phyloP scores from a whole-genome alignment of 2,329 filamentous ascomycete species.

The Calonectria pteridis region DNA sequence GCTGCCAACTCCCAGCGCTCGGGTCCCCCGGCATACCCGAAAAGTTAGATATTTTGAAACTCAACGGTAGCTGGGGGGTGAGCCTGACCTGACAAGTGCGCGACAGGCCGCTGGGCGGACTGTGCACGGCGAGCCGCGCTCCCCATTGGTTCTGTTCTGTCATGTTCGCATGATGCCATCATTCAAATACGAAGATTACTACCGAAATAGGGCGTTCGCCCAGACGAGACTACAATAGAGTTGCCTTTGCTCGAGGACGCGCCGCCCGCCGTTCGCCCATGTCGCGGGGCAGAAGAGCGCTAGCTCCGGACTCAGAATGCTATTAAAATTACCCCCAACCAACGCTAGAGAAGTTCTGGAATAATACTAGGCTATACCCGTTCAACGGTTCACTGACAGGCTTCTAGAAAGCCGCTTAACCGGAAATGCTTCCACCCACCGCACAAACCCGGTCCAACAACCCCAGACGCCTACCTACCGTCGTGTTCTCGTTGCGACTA shows the following conservation, averaged over 20 bases:
- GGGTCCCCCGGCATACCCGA: not conserved
- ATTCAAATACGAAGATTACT: not conserved
- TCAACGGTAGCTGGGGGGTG: not conserved
- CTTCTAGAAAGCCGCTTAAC: not conserved
- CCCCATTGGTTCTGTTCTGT: not conserved
- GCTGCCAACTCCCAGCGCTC: not conserved
- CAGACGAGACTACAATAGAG: slow-evolving; percentile 3
- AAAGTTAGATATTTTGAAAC: slow-evolving; percentile 16
- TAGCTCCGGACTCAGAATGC: not conserved
- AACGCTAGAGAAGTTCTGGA: slow-evolving; percentile 5
- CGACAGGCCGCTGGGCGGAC: not conserved
- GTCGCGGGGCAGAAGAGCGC: not conserved
- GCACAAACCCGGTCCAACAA: not conserved
- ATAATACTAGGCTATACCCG: not conserved
- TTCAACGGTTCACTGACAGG: not conserved
- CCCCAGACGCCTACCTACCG: not conserved
- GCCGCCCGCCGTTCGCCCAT: not conserved
- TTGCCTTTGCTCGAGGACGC: not conserved
- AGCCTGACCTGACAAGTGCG: not conserved
- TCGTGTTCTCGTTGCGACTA: not conserved
- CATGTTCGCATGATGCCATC: slow-evolving; percentile 2
- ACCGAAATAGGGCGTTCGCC: slow-evolving; percentile 2
- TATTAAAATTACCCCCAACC: slow-evolving; percentile 1
- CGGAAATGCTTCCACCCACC: not conserved
- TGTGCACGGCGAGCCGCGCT: not conserved